These are phyloP conservation scores for Populus trichocarpa DNA, from an alignment of 441 rosid genomes.

Conservation along the genomic window DNA sequence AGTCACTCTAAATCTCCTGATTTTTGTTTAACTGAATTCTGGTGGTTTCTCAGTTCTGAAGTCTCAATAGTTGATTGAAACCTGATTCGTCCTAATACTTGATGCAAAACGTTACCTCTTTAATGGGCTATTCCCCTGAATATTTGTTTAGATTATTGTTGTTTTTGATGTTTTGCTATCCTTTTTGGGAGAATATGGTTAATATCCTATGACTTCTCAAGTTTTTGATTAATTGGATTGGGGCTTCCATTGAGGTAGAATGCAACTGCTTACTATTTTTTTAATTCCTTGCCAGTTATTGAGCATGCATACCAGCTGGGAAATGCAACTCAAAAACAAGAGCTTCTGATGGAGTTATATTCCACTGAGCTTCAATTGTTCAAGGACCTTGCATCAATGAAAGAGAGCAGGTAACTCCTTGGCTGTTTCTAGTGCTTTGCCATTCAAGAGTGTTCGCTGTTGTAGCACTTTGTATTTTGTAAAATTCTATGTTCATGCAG, in stretches of 20 bases:
- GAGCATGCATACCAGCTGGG: conserved; percentile 85
- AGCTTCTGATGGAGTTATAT: conserved; percentile 78
- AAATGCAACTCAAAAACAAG: conserved; percentile 82
- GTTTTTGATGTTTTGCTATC: too few relatives aligned
- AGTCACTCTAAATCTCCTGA: not conserved
- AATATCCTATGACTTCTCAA: too few relatives aligned
- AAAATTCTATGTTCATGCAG: not conserved
- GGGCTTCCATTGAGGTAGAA: not conserved
- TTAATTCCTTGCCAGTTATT: conserved; percentile 41
- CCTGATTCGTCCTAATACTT: not conserved
- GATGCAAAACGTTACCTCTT: too few relatives aligned
- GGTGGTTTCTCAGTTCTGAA: not conserved
- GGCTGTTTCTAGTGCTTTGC: not conserved
- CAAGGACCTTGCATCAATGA: conserved; percentile 54
- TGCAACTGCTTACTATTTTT: not conserved
- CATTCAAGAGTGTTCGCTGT: not conserved
- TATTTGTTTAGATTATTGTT: not conserved
- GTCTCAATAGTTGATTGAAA: not conserved
- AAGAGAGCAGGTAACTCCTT: conserved; percentile 65
- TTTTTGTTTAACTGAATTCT: not conserved
- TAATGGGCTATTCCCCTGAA: not conserved
- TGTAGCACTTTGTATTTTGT: not conserved
- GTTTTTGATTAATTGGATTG: too few relatives aligned
- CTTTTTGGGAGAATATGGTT: too few relatives aligned
- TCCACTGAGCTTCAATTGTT: conserved; percentile 89